Conservation (phyloP, 176 grass and related monocot genomes). For the Oryza rufipogon region DNA sequence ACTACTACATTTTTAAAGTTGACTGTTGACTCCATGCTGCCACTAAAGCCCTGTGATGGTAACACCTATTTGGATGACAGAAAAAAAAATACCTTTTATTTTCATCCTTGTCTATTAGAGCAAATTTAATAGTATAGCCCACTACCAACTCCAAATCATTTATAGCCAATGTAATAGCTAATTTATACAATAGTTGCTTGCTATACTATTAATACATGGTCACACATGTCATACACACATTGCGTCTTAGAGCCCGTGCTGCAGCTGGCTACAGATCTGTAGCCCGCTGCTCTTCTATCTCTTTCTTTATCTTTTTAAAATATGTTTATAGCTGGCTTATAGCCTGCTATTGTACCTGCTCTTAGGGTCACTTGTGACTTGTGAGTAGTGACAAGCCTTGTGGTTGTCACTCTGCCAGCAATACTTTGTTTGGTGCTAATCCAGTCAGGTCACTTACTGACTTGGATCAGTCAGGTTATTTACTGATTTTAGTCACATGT, state of each 20-base stretch:
- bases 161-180: too few relatives aligned
- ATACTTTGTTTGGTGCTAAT: slow-evolving; percentile 31
- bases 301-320: too few relatives aligned
- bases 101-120: not conserved
- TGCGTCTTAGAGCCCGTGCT: too few relatives aligned
- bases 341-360: too few relatives aligned
- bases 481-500: slow-evolving; percentile 1
- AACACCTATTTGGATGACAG: slow-evolving; percentile 23
- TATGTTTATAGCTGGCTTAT: too few relatives aligned
- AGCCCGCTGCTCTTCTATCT: too few relatives aligned
- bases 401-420: not conserved
- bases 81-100: not conserved
- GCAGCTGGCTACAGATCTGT: too few relatives aligned
- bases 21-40: slow-evolving; percentile 37
- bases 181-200: too few relatives aligned
- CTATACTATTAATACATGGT: too few relatives aligned
- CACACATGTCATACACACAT: too few relatives aligned
- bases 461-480: slow-evolving; percentile 7
- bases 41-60: slow-evolving; percentile 15
- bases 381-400: not conserved
- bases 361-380: slow-evolving; percentile 1
- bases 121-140: too few relatives aligned
- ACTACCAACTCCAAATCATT: too few relatives aligned
- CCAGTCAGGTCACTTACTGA: slow-evolving; percentile 8
- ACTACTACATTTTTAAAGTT: slow-evolving; percentile 33